These are phyloP conservation scores for Hysterangium stoloniferum DNA, from an alignment of 768 basidiomycete species.

Conservation along the genomic window DNA sequence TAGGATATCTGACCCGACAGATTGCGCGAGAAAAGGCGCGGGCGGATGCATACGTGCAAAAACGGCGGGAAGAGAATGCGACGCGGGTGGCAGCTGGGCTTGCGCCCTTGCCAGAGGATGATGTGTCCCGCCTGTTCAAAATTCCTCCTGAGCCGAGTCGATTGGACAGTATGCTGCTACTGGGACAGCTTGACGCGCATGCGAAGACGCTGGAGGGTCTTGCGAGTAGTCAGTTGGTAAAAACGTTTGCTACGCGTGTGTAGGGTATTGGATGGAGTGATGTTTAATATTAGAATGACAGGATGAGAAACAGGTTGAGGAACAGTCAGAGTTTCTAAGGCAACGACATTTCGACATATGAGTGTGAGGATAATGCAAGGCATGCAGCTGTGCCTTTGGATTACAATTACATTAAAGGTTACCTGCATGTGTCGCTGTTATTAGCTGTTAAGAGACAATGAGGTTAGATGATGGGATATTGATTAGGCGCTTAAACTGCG, in stretches of 20 bases:
- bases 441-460: no score
- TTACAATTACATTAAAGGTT: no score
- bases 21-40: slow-evolving; percentile 77
- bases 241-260: slow-evolving; percentile 64
- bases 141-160: slow-evolving; percentile 84
- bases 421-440: no score
- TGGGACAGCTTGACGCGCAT: slow-evolving; percentile 84
- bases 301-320: no score
- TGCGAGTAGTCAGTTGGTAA: slow-evolving; percentile 58
- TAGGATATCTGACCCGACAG: slow-evolving; percentile 81
- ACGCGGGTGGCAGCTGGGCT: slow-evolving; percentile 74
- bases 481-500: background rate
- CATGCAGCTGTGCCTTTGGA: no score
- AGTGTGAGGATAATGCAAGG: no score
- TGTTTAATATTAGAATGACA: no score
- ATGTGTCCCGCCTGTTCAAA: slow-evolving; percentile 77
- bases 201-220: slow-evolving; percentile 65
- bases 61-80: slow-evolving; percentile 85
- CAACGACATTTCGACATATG: no score
- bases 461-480: no score
- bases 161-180: slow-evolving; percentile 75
- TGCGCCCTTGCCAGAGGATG: slow-evolving; percentile 81
- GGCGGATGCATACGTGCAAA: slow-evolving; percentile 72
- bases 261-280: no score
- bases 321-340: no score